A percentile compares a stretch with the other conserved stretches of the same genome.
phyloP scores from a whole-genome alignment of 1,139 yeast species.

The Kazachstania sp. region DNA sequence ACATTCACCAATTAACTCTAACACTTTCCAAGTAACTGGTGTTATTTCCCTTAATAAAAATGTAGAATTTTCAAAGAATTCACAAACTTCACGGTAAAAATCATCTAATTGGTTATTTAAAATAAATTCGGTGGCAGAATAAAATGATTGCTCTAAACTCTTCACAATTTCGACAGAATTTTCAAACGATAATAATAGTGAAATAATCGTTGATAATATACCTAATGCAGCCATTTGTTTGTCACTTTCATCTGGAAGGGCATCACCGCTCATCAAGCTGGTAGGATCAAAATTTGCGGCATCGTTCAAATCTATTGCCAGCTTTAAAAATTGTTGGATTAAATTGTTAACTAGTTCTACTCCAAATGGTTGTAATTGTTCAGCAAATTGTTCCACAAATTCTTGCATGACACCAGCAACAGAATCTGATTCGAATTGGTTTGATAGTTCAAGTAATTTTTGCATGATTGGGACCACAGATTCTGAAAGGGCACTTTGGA shows the following conservation, averaged over 20 bases:
- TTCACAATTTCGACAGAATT: constrained; percentile 61
- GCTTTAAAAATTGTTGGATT: constrained; percentile 69
- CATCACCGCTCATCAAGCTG: constrained; percentile 40
- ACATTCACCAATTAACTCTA: constrained; percentile 46
- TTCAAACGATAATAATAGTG: constrained; percentile 81
- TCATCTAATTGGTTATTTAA: constrained; percentile 61
- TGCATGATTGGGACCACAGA: constrained; percentile 80
- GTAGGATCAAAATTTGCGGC: constrained; percentile 46
- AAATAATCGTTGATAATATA: constrained; percentile 74
- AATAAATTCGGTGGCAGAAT: constrained; percentile 65
- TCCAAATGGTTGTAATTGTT: constrained; percentile 90
- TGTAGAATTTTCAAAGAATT: constrained; percentile 77
- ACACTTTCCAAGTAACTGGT: constrained; percentile 68
- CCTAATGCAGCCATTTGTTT: constrained; percentile 87
- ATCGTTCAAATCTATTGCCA: constrained; percentile 62
- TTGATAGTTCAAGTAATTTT: constrained; percentile 61
- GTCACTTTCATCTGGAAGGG: constrained; percentile 45
- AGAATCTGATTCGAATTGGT: constrained; percentile 80
- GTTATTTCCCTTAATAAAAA: constrained; percentile 65
- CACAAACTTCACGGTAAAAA: constrained; percentile 74
- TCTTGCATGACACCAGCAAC: constrained; percentile 91
- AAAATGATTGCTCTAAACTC: constrained; percentile 61
- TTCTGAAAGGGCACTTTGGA: constrained; percentile 56
- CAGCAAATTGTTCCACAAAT: constrained; percentile 81
- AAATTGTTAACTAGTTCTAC: constrained; percentile 74